phyloP scores from a whole-genome alignment of 768 basidiomycete genomes.

The Chalciporus piperatus region DNA sequence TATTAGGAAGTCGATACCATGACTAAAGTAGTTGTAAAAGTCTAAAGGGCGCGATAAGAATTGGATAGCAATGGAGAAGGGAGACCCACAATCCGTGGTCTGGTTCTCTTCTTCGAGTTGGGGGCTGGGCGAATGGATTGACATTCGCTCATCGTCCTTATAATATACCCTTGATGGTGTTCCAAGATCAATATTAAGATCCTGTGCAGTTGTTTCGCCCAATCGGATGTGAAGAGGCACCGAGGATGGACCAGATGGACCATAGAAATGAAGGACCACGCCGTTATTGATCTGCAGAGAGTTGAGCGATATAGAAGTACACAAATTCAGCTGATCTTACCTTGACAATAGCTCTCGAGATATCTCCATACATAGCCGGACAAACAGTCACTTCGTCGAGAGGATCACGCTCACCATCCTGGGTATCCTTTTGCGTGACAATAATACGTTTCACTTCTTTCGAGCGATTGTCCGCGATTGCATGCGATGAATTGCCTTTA shows the following conservation, averaged over 20 bases:
- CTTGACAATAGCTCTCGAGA: constrained; percentile 65
- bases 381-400: constrained; percentile 70
- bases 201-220: constrained; percentile 79
- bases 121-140: constrained; percentile 60
- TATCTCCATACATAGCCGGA: constrained; percentile 67
- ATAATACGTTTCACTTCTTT: constrained; percentile 78
- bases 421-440: constrained; percentile 63
- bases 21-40: constrained; percentile 92
- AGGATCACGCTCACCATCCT: constrained; percentile 58
- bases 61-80: not conserved
- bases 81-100: constrained; percentile 48
- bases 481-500: constrained; percentile 41
- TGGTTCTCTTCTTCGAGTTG: constrained; percentile 44
- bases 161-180: constrained; percentile 74
- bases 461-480: constrained; percentile 51
- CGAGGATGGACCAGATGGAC: constrained; percentile 39
- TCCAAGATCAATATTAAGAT: constrained; percentile 75
- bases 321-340: constrained; percentile 31
- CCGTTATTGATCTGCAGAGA: constrained; percentile 64
- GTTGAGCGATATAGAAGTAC: no score
- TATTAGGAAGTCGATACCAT: constrained; percentile 85
- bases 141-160: constrained; percentile 89
- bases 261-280: constrained; percentile 65
- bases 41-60: constrained; percentile 42
- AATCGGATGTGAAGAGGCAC: constrained; percentile 57